Base-by-base conservation (phyloP, 225 moss, liverwort and hornwort genomes). In the Physcomitrellopsis africana region DNA sequence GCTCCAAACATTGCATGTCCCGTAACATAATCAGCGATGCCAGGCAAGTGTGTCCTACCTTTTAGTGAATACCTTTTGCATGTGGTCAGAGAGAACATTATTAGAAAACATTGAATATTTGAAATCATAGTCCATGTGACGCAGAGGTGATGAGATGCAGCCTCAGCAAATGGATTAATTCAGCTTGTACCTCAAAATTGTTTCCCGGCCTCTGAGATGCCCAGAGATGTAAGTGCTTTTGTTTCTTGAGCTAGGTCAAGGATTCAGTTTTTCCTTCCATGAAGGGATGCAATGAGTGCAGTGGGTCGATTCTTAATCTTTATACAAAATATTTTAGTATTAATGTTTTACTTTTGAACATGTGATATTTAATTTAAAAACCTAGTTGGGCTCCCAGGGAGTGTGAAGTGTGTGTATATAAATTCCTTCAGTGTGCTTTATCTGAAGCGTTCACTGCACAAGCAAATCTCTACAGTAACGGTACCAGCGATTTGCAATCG, bases 61-160 rank as follows among this genome's bases (percentile, higher is more conserved):
- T n/a, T 65, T 52, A 68, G 43, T 65, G 69, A 81, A 61, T 67
- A 17, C 70, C 70, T 77, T 70, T 80, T 65, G 65, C 51, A 77
- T 72, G 84, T 70, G 61, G 77, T 77, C 77, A 77, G 77, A 54
- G 81, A 42, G 66, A 62, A 51, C 74, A 74, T 77, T 43, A 84
- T 77, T 49, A 63, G 63, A 29, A 65, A 23, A 44, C 71, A 81
- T 81, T 84, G 8, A 81, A 74, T 71, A 81, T 27, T 66, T 56
- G 77, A 81, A 65, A 77, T 81, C 67, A 84, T 84, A 51, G 51
- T 62, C 49, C 81, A 74, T 81, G 81, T 77, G 70, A 55, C 60
- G 57, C 71, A 74, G 74, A 72, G 46, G 22, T 46, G 47, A 16
- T 15, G 42, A 24, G 64, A 60, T 74, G 51, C 32, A 37, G 32